Base-by-base conservation (phyloP, 768 basidiomycete genomes). In the Candolleomyces eurysporus region DNA sequence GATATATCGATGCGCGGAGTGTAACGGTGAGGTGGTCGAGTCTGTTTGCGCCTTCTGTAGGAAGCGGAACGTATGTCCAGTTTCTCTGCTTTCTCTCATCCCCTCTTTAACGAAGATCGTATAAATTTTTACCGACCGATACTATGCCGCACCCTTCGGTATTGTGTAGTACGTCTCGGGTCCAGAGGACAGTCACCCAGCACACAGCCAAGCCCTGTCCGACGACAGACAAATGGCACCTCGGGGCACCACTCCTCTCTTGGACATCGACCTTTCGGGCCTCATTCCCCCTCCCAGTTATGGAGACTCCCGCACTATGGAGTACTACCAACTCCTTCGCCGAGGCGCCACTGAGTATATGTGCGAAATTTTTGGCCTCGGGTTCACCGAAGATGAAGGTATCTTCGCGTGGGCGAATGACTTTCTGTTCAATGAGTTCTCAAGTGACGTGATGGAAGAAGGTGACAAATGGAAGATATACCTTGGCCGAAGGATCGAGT, bases 381-480 rank as follows among this genome's bases (percentile, higher is more conserved):
- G 72, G 59, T 78, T 70, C 57, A 63, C 65, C 17, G 7, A 62
- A 2, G 53, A 66, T 26, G 50, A 22, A 4, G 76, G 79, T 0
- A 80, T 78, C 63, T 64, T 72, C 39, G 78, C 76, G 1, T 73
- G 70, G 70, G 73, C 73, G 0, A 73, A 78, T 58, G 58, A 66
- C 2, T 63, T 62, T 0, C 53, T 78, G 3, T 76, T 69, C 48
- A 68, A 73, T 0, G 69, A 74, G 17, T 78, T 77, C 59, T 59
- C 72, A 0, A 73, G 74, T 0, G 71, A 73, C 0, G 67, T 59
- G 10, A 77, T 80, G 71, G 61, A 67, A 16, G 17, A 66, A 30
- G 76, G 73, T 4, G 72, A 76, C 59, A 60, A 63, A 9, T 79
- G 79, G 79, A 75, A 76, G 59, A 77, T 80, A 8, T 69, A 72